Evolutionary conservation across 495 filamentous ascomycete species (phyloP).

Genomic region (Ramalina peruviana): DNA sequence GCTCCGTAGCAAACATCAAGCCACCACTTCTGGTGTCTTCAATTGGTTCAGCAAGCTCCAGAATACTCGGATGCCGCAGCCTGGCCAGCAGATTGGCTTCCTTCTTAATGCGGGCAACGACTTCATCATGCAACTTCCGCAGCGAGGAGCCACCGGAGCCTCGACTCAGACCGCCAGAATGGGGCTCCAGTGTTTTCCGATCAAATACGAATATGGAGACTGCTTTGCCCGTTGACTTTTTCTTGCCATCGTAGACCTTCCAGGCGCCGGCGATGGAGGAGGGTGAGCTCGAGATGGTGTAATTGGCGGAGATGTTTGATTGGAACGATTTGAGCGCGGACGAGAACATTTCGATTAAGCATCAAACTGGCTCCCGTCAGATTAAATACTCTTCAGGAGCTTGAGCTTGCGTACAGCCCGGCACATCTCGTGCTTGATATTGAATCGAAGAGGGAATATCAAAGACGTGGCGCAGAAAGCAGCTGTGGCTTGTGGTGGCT

Average conservation of each 20-base stretch:
- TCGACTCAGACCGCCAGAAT: conserved; percentile 41
- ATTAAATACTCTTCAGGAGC: neutral
- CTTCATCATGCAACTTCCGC: conserved; percentile 74
- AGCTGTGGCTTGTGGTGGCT: too few relatives aligned
- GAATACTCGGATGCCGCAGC: conserved; percentile 75
- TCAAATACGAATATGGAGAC: conserved; percentile 95
- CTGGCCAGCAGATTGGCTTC: conserved; percentile 78
- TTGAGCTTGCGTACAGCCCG: neutral
- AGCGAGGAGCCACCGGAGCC: conserved; percentile 50
- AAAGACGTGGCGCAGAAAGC: too few relatives aligned
- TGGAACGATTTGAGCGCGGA: conserved; percentile 83
- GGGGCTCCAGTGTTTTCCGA: conserved; percentile 63
- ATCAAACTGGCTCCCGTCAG: neutral
- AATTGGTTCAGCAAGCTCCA: conserved; percentile 88
- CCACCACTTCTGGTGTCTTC: conserved; percentile 86
- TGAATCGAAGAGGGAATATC: too few relatives aligned
- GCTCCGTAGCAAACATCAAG: conserved; percentile 89
- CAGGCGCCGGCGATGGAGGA: conserved; percentile 72
- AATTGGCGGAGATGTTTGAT: conserved; percentile 83
- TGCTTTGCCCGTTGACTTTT: conserved; percentile 75
- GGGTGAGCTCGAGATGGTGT: conserved; percentile 57
- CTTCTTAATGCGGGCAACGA: conserved; percentile 77
- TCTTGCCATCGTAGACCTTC: conserved; percentile 96
- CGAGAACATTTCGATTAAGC: conserved; percentile 56
- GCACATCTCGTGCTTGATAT: too few relatives aligned